phyloP scores from a whole-genome alignment of 148 eudicot species.

The Chenopodium berlandieri region DNA sequence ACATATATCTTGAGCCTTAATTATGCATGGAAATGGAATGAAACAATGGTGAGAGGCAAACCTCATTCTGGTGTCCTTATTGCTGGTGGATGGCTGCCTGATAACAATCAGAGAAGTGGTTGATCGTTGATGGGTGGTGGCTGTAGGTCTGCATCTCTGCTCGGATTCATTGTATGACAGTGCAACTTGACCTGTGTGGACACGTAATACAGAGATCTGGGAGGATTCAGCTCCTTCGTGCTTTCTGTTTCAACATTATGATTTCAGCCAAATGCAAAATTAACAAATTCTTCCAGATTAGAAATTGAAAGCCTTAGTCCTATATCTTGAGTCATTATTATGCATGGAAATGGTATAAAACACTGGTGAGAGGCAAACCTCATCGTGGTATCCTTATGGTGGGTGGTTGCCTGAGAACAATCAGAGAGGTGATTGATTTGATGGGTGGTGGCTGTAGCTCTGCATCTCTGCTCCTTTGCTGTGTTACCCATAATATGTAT shows the following conservation, averaged over 20 bases:
- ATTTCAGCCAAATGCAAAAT: background rate
- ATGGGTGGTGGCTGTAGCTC: background rate
- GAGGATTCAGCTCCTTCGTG: background rate
- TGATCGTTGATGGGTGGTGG: too few relatives aligned
- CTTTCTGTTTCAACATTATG: background rate
- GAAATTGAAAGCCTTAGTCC: background rate
- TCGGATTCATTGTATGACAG: background rate
- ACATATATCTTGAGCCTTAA: too few relatives aligned
- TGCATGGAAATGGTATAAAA: background rate
- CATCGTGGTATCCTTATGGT: background rate
- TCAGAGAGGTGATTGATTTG: background rate
- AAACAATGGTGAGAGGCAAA: too few relatives aligned
- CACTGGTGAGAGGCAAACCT: background rate
- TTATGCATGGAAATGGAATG: too few relatives aligned
- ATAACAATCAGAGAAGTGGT: too few relatives aligned
- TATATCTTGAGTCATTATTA: background rate
- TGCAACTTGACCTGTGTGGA: background rate
- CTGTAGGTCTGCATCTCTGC: background rate
- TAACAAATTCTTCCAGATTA: background rate
- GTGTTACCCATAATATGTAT: too few relatives aligned
- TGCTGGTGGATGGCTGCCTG: too few relatives aligned
- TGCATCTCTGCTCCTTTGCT: too few relatives aligned
- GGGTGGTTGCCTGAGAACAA: background rate
- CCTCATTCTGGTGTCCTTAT: too few relatives aligned
- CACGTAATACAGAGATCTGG: background rate